Percentiles rank a stretch among this genome's conserved stretches.
phyloP scores from a whole-genome alignment of 148 eudicot species.

The Pharnaceum exiguum region DNA sequence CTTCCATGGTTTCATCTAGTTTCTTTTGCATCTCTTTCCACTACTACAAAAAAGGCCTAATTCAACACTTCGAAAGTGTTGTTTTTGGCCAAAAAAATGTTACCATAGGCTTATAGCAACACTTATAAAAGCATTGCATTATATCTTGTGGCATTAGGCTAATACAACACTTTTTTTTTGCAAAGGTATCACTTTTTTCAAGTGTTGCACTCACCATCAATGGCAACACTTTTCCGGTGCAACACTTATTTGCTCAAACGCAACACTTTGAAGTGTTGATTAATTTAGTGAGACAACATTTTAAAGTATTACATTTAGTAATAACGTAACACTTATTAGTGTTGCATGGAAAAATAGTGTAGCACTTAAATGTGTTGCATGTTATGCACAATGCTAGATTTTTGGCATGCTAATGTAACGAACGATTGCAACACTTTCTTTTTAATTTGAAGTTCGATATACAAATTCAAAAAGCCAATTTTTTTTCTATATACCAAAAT shows the following conservation, averaged over 20 bases:
- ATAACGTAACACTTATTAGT: no score
- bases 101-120: background rate
- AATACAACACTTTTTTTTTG: background rate
- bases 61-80: background rate
- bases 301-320: no score
- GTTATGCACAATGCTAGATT: background rate
- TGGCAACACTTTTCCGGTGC: conserved; percentile 2
- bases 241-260: background rate
- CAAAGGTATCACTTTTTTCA: background rate
- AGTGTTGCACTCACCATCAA: background rate
- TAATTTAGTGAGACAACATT: no score
- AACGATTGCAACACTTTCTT: background rate
- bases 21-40: no score
- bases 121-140: background rate
- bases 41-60: background rate
- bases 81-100: background rate
- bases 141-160: conserved; percentile 4
- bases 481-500: background rate
- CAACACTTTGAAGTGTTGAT: background rate
- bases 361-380: no score
- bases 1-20: no score
- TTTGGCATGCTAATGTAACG: no score
- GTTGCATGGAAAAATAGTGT: no score
- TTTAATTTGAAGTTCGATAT: no score
- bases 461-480: background rate